Base-by-base conservation (phyloP, 164 flowering plant species). In the Umbellularia californica region DNA sequence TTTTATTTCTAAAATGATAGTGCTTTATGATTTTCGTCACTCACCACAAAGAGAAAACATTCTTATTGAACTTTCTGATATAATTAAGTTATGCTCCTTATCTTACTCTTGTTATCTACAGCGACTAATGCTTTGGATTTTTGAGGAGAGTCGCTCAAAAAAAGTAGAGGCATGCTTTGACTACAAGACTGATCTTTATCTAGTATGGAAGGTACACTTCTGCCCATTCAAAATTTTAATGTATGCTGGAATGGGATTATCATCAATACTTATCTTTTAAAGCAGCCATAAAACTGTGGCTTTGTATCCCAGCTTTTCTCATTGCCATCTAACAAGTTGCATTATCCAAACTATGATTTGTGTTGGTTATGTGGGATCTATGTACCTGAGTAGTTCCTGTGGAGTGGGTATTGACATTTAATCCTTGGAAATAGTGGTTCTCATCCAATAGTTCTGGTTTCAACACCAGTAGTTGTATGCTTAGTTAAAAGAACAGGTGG, bases 191-290 rank as follows among this genome's bases (percentile, higher is more conserved):
- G 84, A 83, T 51, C 74, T 84, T 67, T 72, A 70, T 73, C 68
- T 74, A 65, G 5, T 87, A 14, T 89, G 87, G 94, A 88, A 87
- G 97, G 98, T 94, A 78, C n/a, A 55, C 47, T 5, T 58, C 47
- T 15, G 14, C 55, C 47, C 17, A 35, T 25, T 55, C 60, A 55
- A 15, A 55, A 55, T 14, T 14, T 55, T 55, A 15, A 3, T 41
- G 60, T 15, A 55, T 13, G 19, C 5, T 52, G 58, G 19, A 52
- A 13, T 52, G 58, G 58, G 19, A 1, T 55, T 19, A 14, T 55
- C n/a, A 55, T 55, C 60, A 55, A 55, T 55, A 5, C 47, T 55
- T 55, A 20, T 55, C 12, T 55, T 55, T 55, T 17, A 55, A 55
- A 5, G 60, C 60, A 55, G n/a, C 60, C 5, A 55, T 15, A 55